These are phyloP conservation scores for Diplocarpon mali DNA, from an alignment of 2,329 filamentous ascomycete species.

Conservation along the genomic window DNA sequence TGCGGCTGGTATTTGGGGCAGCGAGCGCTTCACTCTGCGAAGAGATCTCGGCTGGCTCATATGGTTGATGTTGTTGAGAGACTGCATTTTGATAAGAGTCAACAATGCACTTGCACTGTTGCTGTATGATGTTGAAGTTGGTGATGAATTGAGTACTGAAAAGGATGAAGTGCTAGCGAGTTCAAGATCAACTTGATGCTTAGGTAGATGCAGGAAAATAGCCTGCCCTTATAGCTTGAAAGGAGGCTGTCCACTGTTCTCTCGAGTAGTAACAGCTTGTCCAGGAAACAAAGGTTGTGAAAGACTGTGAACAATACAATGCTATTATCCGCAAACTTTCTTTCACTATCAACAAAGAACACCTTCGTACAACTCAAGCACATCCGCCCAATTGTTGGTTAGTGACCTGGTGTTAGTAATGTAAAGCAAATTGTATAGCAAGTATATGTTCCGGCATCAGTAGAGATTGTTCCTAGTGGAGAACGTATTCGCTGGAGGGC, in stretches of 20 bases:
- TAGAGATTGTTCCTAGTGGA: slow-evolving; percentile 10
- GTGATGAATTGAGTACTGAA: not conserved
- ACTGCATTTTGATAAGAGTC: not conserved
- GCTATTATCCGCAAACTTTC: not conserved
- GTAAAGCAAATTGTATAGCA: slow-evolving; percentile 12
- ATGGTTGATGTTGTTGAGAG: not conserved
- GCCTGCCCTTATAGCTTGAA: not conserved
- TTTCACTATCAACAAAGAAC: not conserved
- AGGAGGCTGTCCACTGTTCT: not conserved
- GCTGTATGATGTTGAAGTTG: not conserved
- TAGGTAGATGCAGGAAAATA: not conserved
- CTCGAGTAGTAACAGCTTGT: not conserved
- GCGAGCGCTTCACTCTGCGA: not conserved
- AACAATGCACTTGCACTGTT: not conserved
- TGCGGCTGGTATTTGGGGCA: no score
- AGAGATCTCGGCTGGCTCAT: not conserved
- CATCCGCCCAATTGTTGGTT: not conserved
- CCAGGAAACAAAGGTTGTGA: not conserved
- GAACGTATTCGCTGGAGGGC: slow-evolving; percentile 13
- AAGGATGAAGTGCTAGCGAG: not conserved
- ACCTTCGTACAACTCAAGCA: not conserved
- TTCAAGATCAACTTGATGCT: not conserved
- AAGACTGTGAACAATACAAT: not conserved
- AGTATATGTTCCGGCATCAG: slow-evolving; percentile 6
- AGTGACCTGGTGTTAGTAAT: slow-evolving; percentile 9